These are phyloP conservation scores for Yarrowia phangngaensis DNA, from an alignment of 805 yeast genomes.

Conservation along the genomic window DNA sequence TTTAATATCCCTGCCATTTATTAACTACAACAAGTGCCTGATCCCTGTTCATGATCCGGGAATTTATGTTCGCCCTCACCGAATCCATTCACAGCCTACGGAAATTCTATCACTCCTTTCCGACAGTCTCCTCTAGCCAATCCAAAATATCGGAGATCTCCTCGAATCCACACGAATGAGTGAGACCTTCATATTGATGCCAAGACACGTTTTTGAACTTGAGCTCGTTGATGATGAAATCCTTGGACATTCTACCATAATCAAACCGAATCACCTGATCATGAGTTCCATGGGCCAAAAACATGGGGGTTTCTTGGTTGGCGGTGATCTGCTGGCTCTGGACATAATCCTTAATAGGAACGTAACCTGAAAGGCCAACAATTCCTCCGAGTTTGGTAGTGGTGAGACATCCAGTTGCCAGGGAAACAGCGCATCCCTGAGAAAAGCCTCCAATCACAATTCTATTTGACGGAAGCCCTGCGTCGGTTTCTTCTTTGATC, in stretches of 20 bases:
- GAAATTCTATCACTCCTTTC: constrained; percentile 8
- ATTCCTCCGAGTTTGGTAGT: constrained; percentile 69
- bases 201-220: constrained; percentile 47
- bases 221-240: constrained; percentile 45
- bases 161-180: constrained; percentile 62
- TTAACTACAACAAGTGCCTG: too few relatives aligned
- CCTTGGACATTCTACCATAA: constrained; percentile 44
- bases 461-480: constrained; percentile 44
- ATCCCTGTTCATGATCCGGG: too few relatives aligned
- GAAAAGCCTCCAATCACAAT: constrained; percentile 93
- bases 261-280: constrained; percentile 60
- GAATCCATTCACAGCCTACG: too few relatives aligned
- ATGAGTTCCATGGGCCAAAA: constrained; percentile 81
- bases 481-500: constrained; percentile 36
- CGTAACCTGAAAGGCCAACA: constrained; percentile 72
- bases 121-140: constrained; percentile 44
- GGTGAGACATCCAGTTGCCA: constrained; percentile 38
- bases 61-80: too few relatives aligned
- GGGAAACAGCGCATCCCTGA: constrained; percentile 83
- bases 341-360: constrained; percentile 38
- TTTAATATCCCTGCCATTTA: too few relatives aligned
- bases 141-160: constrained; percentile 57
- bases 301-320: constrained; percentile 67
- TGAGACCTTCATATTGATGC: constrained; percentile 59
- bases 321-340: constrained; percentile 32